These are phyloP conservation scores for Pseudozyma sp. DNA, from an alignment of 1,284 basidiomycete genomes.

Conservation along the genomic window DNA sequence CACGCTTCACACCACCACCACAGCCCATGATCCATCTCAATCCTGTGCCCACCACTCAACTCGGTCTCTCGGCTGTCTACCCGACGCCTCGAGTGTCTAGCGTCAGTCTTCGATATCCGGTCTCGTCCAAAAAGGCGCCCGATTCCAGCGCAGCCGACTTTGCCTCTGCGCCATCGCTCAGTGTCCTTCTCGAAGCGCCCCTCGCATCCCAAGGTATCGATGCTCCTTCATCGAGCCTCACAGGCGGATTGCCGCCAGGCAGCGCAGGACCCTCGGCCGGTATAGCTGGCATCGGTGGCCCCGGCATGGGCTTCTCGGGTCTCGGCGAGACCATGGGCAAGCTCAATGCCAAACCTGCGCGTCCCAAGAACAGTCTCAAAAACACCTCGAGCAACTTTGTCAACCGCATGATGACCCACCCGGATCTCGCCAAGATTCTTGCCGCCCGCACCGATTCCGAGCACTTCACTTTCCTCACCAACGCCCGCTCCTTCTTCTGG, in stretches of 20 bases:
- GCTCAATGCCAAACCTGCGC: constrained; percentile 66
- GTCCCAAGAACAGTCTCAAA: constrained; percentile 87
- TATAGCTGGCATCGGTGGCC: constrained; percentile 45
- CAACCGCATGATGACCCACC: constrained; percentile 81
- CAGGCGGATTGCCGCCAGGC: constrained; percentile 47
- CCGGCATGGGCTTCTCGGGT: constrained; percentile 47
- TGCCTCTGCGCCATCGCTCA: constrained; percentile 11
- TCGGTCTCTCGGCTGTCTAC: constrained; percentile 31
- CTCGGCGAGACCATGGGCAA: constrained; percentile 48
- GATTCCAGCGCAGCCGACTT: constrained; percentile 16
- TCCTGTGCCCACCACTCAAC: constrained; percentile 34
- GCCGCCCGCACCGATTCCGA: constrained; percentile 75
- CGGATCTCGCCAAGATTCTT: constrained; percentile 80
- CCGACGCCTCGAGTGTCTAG: constrained; percentile 45
- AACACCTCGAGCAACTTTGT: constrained; percentile 90
- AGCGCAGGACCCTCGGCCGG: constrained; percentile 39
- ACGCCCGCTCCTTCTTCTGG: constrained; percentile 60
- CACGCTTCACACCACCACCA: constrained; percentile 41
- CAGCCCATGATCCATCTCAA: constrained; percentile 48
- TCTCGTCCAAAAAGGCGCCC: constrained; percentile 23
- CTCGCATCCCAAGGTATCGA: constrained; percentile 62
- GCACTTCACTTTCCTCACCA: constrained; percentile 56
- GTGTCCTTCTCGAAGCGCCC: constrained; percentile 42
- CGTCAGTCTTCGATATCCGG: constrained; percentile 39
- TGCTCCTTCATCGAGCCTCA: constrained; percentile 45